A percentile compares a stretch with the other conserved stretches of the same genome.
phyloP scores from a whole-genome alignment of 2,329 filamentous ascomycete genomes.

The Albifimbria verrucaria region DNA sequence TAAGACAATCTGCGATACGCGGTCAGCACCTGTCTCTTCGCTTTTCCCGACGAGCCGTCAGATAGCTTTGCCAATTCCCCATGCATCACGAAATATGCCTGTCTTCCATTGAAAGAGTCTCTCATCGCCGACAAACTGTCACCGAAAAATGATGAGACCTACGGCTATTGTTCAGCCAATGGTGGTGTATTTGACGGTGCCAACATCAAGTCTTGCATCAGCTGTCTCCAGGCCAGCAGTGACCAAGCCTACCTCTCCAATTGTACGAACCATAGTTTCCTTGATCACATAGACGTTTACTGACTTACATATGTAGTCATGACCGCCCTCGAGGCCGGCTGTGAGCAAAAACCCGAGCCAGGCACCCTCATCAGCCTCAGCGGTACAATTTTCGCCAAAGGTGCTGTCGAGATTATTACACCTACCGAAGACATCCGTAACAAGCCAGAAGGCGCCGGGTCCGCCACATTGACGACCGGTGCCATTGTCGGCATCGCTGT shows the following conservation, averaged over 20 bases:
- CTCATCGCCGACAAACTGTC: constrained; percentile 30
- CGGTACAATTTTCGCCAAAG: constrained; percentile 37
- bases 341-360: constrained; percentile 37
- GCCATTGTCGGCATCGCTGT: constrained; percentile 53
- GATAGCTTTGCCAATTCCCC: constrained; percentile 33
- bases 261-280: too few relatives aligned
- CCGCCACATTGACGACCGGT: constrained; percentile 37
- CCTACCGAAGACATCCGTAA: constrained; percentile 21
- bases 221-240: constrained; percentile 38
- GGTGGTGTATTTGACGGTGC: constrained; percentile 26
- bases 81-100: constrained; percentile 40
- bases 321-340: constrained; percentile 44
- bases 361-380: constrained; percentile 38
- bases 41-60: constrained; percentile 25
- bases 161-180: constrained; percentile 40
- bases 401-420: constrained; percentile 37
- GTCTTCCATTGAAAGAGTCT: constrained; percentile 34
- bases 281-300: too few relatives aligned
- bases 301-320: too few relatives aligned
- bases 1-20: constrained; percentile 49
- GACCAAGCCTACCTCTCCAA: constrained; percentile 44
- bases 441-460: constrained; percentile 18
- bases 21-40: constrained; percentile 44
- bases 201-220: constrained; percentile 33
- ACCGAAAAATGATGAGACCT: constrained; percentile 19